Conservation (phyloP, 768 basidiomycete genomes). For the Leucocoprinus leucothites region DNA sequence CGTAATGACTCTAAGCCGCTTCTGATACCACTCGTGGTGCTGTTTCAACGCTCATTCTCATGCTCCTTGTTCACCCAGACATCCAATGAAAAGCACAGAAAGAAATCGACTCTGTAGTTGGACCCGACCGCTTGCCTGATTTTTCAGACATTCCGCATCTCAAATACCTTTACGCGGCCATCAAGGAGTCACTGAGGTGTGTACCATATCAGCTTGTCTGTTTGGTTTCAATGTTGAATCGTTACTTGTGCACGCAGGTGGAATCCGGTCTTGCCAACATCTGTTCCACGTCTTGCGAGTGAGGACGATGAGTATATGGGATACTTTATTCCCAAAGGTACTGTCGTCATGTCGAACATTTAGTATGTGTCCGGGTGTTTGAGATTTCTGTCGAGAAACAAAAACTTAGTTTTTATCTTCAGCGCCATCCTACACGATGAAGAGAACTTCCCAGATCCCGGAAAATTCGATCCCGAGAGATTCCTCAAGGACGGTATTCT, state of each 20-base stretch:
- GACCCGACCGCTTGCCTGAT: constrained; percentile 18
- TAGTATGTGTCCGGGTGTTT: background rate
- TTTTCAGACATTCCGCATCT: constrained; percentile 19
- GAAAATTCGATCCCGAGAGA: background rate
- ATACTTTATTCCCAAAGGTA: constrained; percentile 13
- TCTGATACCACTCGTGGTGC: constrained; percentile 9
- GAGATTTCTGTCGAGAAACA: background rate
- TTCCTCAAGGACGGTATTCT: constrained; percentile 1
- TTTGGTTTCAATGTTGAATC: background rate
- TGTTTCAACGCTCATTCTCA: constrained; percentile 4
- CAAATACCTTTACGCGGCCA: constrained; percentile 21
- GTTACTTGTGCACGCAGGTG: background rate
- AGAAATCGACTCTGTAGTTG: constrained; percentile 23
- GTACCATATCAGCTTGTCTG: background rate
- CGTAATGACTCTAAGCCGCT: background rate
- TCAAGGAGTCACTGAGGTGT: constrained; percentile 21
- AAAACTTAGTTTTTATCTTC: too few relatives aligned
- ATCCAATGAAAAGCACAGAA: constrained; percentile 18
- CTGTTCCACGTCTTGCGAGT: constrained; percentile 6
- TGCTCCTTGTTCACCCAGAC: constrained; percentile 13
- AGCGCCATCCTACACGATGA: constrained; percentile 5
- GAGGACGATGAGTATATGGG: constrained; percentile 15
- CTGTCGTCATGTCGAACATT: constrained; percentile 7
- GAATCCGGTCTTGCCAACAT: constrained; percentile 10
- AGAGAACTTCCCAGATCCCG: background rate